A percentile compares a stretch with the other conserved stretches of the same genome.
phyloP scores from a whole-genome alignment of 164 flowering plant species.

The Magnolia sinica region DNA sequence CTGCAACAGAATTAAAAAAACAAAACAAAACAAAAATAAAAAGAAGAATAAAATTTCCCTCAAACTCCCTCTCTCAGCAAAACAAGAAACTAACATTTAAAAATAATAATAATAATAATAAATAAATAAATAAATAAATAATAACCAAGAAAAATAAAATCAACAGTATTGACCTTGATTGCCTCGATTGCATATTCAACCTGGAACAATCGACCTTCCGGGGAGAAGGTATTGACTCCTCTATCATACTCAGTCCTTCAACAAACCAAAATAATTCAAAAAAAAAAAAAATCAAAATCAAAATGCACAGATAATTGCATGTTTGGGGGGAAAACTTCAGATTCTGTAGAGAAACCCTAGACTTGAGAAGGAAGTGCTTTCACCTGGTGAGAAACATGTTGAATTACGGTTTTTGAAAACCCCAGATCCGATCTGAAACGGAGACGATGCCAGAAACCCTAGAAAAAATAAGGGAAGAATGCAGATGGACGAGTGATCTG shows the following conservation, averaged over 20 bases:
- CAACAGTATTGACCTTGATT: conserved; percentile 57
- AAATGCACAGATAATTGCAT: not conserved
- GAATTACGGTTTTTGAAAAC: not conserved
- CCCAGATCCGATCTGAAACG: not conserved
- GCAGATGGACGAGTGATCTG: not conserved
- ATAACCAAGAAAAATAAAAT: not conserved
- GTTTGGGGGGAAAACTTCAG: not conserved
- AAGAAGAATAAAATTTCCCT: not conserved
- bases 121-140: not conserved
- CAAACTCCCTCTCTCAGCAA: not conserved
- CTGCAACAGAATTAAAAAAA: conserved; percentile 26
- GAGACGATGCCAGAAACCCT: conserved; percentile 1
- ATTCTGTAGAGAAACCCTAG: not conserved
- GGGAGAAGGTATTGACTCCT: conserved; percentile 98
- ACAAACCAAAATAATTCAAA: not conserved
- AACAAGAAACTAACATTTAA: not conserved
- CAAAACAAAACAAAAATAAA: not conserved
- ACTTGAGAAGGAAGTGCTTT: not conserved
- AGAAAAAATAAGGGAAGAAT: not conserved
- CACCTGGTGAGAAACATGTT: conserved; percentile 16
- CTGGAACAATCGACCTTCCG: conserved; percentile 92
- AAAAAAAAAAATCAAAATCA: not conserved
- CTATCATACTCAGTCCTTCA: conserved; percentile 95
- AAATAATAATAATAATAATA: not conserved
- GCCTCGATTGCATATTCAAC: conserved; percentile 99